A percentile compares a stretch with the other conserved stretches of the same genome.
Evolutionary conservation across 768 basidiomycete genomes (phyloP).

Genomic region (Russula vinacea): DNA sequence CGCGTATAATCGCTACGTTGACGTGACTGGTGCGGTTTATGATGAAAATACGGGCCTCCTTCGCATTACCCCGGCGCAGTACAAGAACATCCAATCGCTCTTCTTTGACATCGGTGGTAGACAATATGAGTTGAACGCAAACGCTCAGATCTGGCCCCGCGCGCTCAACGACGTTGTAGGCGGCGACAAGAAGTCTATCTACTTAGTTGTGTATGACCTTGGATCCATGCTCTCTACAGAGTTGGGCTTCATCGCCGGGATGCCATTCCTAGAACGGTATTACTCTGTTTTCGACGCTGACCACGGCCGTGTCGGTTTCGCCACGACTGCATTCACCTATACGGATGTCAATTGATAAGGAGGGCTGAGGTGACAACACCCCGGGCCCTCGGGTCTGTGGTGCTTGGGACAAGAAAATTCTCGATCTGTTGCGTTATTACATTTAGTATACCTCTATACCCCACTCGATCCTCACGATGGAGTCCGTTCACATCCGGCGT

Average conservation of each 20-base stretch:
- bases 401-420: no score
- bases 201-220: constrained; percentile 41
- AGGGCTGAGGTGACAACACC: no score
- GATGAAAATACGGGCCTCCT: constrained; percentile 38
- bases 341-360: constrained; percentile 37
- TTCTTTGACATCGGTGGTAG: constrained; percentile 37
- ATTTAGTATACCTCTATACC: no score
- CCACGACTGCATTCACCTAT: constrained; percentile 48
- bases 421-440: no score
- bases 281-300: constrained; percentile 63
- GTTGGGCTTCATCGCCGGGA: constrained; percentile 56
- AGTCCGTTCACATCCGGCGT: no score
- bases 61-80: constrained; percentile 33
- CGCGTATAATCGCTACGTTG: constrained; percentile 35
- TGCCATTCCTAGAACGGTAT: constrained; percentile 57
- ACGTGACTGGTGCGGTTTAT: constrained; percentile 35
- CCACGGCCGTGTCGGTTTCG: constrained; percentile 56
- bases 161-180: constrained; percentile 46
- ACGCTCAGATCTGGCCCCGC: constrained; percentile 45
- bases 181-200: constrained; percentile 39
- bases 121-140: constrained; percentile 43
- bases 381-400: no score
- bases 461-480: no score
- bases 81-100: constrained; percentile 36
- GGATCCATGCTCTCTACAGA: constrained; percentile 34